These are phyloP conservation scores for Allium cepa DNA, from an alignment of 106 monocot genomes.

Conservation along the genomic window DNA sequence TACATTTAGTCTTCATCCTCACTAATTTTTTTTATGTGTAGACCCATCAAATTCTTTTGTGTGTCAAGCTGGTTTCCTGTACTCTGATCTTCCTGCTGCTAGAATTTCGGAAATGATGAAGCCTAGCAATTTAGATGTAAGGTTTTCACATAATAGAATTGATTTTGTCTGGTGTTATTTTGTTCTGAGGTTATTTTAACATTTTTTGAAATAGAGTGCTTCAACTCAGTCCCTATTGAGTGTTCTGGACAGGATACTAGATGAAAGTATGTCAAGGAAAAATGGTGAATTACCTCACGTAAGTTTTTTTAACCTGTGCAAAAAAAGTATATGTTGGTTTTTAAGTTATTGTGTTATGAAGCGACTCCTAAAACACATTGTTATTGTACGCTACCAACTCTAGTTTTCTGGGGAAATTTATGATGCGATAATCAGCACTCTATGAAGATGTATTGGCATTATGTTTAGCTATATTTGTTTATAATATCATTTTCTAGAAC, in stretches of 20 bases:
- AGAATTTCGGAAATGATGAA: constrained; percentile 48
- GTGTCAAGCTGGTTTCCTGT: constrained; percentile 12
- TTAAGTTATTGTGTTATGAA: constrained; percentile 25
- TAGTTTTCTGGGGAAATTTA: not conserved
- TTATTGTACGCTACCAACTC: not conserved
- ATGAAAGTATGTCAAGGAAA: constrained; percentile 62
- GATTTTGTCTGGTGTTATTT: no score
- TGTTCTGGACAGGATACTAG: constrained; percentile 50
- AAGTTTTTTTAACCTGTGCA: no score
- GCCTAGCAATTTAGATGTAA: constrained; percentile 39
- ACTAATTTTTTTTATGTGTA: constrained; percentile 4
- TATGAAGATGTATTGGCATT: no score
- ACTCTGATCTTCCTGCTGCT: constrained; percentile 31
- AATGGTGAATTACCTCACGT: constrained; percentile 78
- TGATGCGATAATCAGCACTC: no score
- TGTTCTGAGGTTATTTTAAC: no score
- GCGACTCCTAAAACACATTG: not conserved
- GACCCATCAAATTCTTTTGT: constrained; percentile 16
- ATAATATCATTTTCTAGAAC: no score
- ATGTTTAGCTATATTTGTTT: not conserved
- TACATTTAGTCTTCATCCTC: no score
- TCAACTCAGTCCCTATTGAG: constrained; percentile 62
- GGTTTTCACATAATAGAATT: not conserved
- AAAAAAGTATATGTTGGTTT: no score
- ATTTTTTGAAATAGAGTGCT: constrained; percentile 13